Base-by-base conservation (phyloP, 179 eudicot genomes). In the Carnegiea gigantea region DNA sequence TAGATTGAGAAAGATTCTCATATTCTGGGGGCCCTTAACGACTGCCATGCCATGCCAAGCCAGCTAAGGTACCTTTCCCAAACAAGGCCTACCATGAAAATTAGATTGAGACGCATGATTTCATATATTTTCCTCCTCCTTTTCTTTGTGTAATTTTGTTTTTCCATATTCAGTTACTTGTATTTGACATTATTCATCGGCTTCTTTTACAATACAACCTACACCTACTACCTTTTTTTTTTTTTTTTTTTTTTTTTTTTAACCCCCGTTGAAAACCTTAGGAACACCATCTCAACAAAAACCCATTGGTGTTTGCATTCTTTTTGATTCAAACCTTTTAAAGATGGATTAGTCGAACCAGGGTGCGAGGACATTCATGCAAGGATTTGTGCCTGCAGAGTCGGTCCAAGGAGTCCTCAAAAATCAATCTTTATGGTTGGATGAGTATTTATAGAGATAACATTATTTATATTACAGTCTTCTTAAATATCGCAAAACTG, bases 1-100 rank as follows among this genome's bases (percentile, higher is more conserved):
- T 53, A 54, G 23, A 76, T 76, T 51, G 78, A 76, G 43, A 76
- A 76, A 76, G 78, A 76, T 76, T 76, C 78, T 54, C 15, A 54
- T 51, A 48, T n/a, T 33, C 30, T 12, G 9, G 68, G 68, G 68
- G 46, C 77, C 77, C 77, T 23, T 53, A 76, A 26, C 44, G 36
- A 33, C 36, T 33, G 36, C 36, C 53, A 64, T 75, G 78, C 78
- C 78, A 51, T 51, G 78, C 10, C 62, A 49, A 49, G 62, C 78
- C 78, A 75, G 78, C 78, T 49, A 75, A 75, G 78, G 30, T 73
- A 73, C 51, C 33, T 0, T 7, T 15, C 53, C 33, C 67, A 26
- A 44, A 6, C 4, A 54, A 30, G 78, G 15, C 78, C 78, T 54
- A 76, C 38, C 78, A 28, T 76, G 10, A n/a, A 76, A 26, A 76